Base-by-base conservation (phyloP, 768 basidiomycete genomes). In the Mycena vitilis region DNA sequence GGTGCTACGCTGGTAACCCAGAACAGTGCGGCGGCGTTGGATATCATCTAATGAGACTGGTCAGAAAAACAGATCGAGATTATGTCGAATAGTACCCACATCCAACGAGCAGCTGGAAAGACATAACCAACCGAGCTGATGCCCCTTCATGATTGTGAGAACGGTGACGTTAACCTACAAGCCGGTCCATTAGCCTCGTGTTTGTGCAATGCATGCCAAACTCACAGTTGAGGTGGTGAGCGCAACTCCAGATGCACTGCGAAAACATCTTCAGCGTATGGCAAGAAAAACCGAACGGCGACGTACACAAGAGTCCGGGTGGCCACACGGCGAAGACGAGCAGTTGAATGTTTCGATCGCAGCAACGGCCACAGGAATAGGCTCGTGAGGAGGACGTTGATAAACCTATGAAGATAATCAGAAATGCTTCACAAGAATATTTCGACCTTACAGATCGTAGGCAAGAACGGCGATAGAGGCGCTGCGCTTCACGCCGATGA, bases 291-390 rank as follows among this genome's bases (percentile, higher is more conserved):
- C 15, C 16, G 12, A 13, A 54, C 20, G 34, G 38, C 18, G 52
- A 66, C 83, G 38, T 64, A 85, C 84, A 82, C 68, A 42, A 85
- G 74, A 2, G 86, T 85, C 40, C 85, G 78, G 9, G 75, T 57
- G 1, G 86, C 82, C 47, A 87, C 74, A 10, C 76, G 71, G 23
- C 79, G 79, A 12, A 87, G 74, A 0, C 76, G 75, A 5, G 73
- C 59, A 53, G 75, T 83, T 59, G 78, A 73, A 38, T 81, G 73
- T 52, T 77, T 72, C 2, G 78, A 74, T 18, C 79, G 76, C 11
- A 79, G 64, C 3, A 88, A 76, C 0, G 87, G 86, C 78, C 79
- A 85, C 49, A 87, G 66, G 73, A 87, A 87, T 54, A 86, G 76
- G 38, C 66, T 61, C 0, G 84, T 86, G 34, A 85, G 73, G 25